Conservation (phyloP, 805 yeast genomes). For the Kockiozyma suomiensis region DNA sequence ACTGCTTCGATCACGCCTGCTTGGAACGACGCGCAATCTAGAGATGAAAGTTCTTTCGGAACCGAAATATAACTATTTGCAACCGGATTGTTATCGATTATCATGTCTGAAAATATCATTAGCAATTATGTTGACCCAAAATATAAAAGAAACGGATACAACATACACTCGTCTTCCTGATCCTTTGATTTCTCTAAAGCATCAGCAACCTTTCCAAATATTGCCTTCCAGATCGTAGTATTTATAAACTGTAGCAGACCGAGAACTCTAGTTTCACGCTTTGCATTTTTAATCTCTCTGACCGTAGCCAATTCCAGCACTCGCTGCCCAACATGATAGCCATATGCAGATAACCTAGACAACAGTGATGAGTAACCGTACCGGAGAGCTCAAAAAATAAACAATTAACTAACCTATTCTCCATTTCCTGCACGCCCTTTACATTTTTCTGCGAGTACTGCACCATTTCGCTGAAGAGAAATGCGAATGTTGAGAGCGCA, state of each 20-base stretch:
- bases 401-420: constrained; percentile 40
- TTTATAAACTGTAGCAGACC: constrained; percentile 74
- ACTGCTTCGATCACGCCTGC: constrained; percentile 88
- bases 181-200: constrained; percentile 73
- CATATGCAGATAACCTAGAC: constrained; percentile 64
- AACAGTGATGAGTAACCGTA: too few relatives aligned
- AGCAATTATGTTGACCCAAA: background rate
- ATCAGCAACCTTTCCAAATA: constrained; percentile 76
- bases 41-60: constrained; percentile 75
- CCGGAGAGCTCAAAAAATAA: background rate
- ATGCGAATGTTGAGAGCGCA: constrained; percentile 65
- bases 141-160: constrained; percentile 41
- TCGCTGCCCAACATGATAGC: constrained; percentile 76
- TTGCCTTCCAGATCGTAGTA: constrained; percentile 67
- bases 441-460: constrained; percentile 64
- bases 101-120: constrained; percentile 51
- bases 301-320: constrained; percentile 67
- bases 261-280: constrained; percentile 66
- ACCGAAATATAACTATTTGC: constrained; percentile 72
- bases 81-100: constrained; percentile 72
- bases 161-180: constrained; percentile 57
- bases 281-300: constrained; percentile 67
- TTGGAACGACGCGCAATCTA: constrained; percentile 78
- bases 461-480: constrained; percentile 69
- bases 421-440: constrained; percentile 68